phyloP scores from a whole-genome alignment of 192 early-diverging fungal species.

The Mortierella hygrophila region DNA sequence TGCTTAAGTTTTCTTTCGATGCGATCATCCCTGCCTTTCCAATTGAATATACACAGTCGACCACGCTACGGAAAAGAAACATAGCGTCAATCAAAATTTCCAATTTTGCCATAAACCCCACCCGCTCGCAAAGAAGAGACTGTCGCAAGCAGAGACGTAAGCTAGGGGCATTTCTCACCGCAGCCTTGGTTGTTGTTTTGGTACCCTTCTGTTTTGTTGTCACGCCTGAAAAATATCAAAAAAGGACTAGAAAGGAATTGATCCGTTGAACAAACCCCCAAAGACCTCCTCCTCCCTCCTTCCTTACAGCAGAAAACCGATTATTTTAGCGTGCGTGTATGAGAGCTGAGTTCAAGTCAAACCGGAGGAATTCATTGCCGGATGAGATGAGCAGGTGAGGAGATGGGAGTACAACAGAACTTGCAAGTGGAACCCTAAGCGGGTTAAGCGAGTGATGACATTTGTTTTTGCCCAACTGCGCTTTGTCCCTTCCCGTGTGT shows the following conservation, averaged over 20 bases:
- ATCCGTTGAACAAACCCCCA: not conserved
- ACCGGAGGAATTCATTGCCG: not conserved
- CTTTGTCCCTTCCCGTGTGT: not conserved
- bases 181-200: not conserved
- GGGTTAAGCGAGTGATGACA: constrained; percentile 2
- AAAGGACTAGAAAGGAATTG: not conserved
- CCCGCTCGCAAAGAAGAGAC: not conserved
- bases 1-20: not conserved
- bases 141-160: not conserved
- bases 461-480: not conserved
- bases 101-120: not conserved
- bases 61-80: not conserved
- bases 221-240: not conserved
- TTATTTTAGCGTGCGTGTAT: not conserved
- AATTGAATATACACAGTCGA: not conserved
- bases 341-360: not conserved
- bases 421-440: not conserved
- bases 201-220: not conserved
- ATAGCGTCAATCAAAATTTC: not conserved
- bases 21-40: not conserved
- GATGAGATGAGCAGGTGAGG: not conserved
- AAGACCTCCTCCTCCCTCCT: no score
- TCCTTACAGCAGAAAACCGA: no score
- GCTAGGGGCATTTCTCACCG: not conserved
- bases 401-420: not conserved